A percentile compares a stretch with the other conserved stretches of the same genome.
phyloP scores from a whole-genome alignment of 805 yeast species.

The Cyberlindnera samutprakarnensis region DNA sequence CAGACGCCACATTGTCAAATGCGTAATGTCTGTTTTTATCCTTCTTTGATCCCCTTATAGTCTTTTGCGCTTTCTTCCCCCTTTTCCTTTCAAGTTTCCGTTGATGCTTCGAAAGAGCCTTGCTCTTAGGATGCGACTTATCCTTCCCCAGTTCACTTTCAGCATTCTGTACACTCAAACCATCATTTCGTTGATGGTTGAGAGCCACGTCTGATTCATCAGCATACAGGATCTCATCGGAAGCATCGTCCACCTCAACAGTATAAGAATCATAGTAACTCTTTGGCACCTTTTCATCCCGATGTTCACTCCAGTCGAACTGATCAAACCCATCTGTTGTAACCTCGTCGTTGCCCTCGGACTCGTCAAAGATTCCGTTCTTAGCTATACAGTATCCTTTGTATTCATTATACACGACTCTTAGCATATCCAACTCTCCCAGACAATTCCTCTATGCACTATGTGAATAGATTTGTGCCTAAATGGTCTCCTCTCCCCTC shows the following conservation, averaged over 20 bases:
- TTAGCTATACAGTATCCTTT: slow-evolving; percentile 19
- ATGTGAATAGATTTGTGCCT: no score
- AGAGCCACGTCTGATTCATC: slow-evolving; percentile 8
- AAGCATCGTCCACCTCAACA: background rate
- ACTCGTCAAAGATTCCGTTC: slow-evolving; percentile 1
- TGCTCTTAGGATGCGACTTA: slow-evolving; percentile 4
- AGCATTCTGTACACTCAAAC: background rate
- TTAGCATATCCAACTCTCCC: slow-evolving; percentile 6
- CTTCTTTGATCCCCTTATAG: slow-evolving; percentile 4
- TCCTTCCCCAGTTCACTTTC: slow-evolving; percentile 1
- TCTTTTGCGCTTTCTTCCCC: slow-evolving; percentile 11
- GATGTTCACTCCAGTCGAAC: slow-evolving; percentile 28
- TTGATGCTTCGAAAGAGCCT: slow-evolving; percentile 1
- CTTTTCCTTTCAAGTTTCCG: slow-evolving; percentile 1
- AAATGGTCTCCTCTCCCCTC: no score
- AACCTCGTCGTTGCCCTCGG: background rate
- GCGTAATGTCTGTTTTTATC: slow-evolving; percentile 5
- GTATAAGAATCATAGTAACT: background rate
- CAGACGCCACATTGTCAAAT: slow-evolving; percentile 10
- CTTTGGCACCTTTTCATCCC: slow-evolving; percentile 2
- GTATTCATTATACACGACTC: slow-evolving; percentile 13
- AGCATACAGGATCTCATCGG: slow-evolving; percentile 4
- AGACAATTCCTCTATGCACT: no score
- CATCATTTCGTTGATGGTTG: slow-evolving; percentile 1
- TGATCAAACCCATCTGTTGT: slow-evolving; percentile 35